Evolutionary conservation across 352 stramenopile genomes (phyloP).

Genomic region (Peronospora tabacina): DNA sequence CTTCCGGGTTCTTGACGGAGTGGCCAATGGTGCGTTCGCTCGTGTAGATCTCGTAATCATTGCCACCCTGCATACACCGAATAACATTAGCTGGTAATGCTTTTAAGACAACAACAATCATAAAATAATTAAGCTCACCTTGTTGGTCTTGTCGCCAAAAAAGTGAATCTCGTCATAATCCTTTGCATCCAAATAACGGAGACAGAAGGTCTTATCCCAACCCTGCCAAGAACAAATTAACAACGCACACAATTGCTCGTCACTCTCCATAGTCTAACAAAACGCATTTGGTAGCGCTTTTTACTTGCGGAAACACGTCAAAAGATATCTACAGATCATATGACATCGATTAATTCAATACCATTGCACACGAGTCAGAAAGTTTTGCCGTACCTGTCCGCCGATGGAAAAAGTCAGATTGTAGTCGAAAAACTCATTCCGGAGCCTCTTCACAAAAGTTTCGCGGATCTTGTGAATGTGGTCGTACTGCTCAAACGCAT

Average conservation of each 20-base stretch:
- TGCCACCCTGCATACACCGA: conserved; percentile 77
- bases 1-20: conserved; percentile 92
- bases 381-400: conserved; percentile 57
- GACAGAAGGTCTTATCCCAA: conserved; percentile 99
- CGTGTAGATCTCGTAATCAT: conserved; percentile 99
- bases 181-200: conserved; percentile 87
- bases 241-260: too few relatives aligned
- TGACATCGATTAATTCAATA: background rate
- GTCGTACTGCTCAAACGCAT: conserved; percentile 98
- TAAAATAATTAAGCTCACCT: conserved; percentile 35
- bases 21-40: conserved; percentile 95
- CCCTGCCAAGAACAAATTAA: conserved; percentile 38
- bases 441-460: conserved; percentile 94
- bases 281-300: background rate
- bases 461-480: conserved; percentile 89
- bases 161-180: conserved; percentile 99
- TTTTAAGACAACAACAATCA: conserved; percentile 2
- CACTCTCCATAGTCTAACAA: background rate
- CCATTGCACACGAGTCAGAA: background rate
- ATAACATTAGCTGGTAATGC: conserved; percentile 4
- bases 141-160: conserved; percentile 99
- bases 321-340: conserved; percentile 89
- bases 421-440: conserved; percentile 90
- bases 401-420: conserved; percentile 97
- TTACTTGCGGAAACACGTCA: conserved; percentile 92